phyloP scores from a whole-genome alignment of 1,284 basidiomycete species.

The Cutaneotrichosporon mucoides region DNA sequence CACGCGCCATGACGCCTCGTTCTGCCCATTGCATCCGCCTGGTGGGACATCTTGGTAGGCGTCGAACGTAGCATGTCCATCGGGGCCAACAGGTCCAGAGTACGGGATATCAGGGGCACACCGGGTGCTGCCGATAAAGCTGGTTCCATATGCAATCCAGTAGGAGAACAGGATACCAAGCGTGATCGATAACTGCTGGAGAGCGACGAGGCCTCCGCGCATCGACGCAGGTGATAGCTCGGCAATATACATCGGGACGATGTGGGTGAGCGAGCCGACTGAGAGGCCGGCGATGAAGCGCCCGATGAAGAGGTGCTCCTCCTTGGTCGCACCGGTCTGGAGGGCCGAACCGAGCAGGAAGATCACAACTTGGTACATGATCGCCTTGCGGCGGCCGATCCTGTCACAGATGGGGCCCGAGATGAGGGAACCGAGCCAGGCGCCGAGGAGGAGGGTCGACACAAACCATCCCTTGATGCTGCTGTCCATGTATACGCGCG shows the following conservation, averaged over 20 bases:
- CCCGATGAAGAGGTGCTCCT: conserved; percentile 31
- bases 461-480: conserved; percentile 21
- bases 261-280: conserved; percentile 15
- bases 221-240: conserved; percentile 66
- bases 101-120: conserved; percentile 26
- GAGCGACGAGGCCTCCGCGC: conserved; percentile 66
- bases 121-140: conserved; percentile 23
- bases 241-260: conserved; percentile 41
- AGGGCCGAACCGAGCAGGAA: conserved; percentile 56
- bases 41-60: conserved; percentile 20
- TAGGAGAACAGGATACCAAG: conserved; percentile 6
- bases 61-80: conserved; percentile 11
- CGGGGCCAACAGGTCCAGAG: conserved; percentile 19
- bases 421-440: conserved; percentile 23
- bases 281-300: conserved; percentile 11
- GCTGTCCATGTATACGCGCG: conserved; percentile 9
- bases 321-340: conserved; percentile 49
- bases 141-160: conserved; percentile 25
- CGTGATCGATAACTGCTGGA: conserved; percentile 66
- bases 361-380: conserved; percentile 31
- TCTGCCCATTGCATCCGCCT: conserved; percentile 29
- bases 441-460: conserved; percentile 20
- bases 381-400: conserved; percentile 17
- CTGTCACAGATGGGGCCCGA: conserved; percentile 25
- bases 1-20: conserved; percentile 30